Base-by-base conservation (phyloP, 345 rosid species). In the Populus deltoides region DNA sequence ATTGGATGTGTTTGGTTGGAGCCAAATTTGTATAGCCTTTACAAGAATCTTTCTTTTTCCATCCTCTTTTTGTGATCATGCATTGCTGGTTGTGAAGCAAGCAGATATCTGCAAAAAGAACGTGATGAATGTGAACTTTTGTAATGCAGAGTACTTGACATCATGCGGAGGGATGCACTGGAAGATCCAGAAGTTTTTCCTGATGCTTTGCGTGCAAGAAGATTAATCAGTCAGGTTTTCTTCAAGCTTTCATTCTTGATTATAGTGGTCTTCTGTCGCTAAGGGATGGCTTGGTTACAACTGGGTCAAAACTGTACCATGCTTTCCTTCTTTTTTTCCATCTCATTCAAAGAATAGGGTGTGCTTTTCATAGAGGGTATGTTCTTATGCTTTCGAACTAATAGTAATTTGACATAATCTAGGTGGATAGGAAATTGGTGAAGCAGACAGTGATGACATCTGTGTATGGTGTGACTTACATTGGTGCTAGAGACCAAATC, bases 371-470 rank as follows among this genome's bases (percentile, higher is more conserved):
- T 43, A 4, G 43, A 69, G 61, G 41, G 27, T 51, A 43, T 2
- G 55, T 66, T 39, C 66, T 59, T 71, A 20, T 47, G 36, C 69
- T 33, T 38, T 74, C 31, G 2, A 63, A 66, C 70, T 75, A 74
- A 63, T 70, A 51, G 38, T 82, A 83, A 75, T 68, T 74, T 77
- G 80, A 79, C 62, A 70, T 79, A 63, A 67, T 83, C 36, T 79
- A 96, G 99, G 99, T 96, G 79, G 98, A 96, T 82, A 88, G 99
- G 81, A 96, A 96, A 86, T 87, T 96, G 84, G 99, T 96, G 86
- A 96, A 96, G 88, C 99, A 96, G 90, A 96, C 99, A 72, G 99
- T 96, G 81, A 96, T 96, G 99, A 96, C 99, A 77, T 92, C 98
- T 71, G 99, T 96, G 22, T 96, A 96, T 83, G 99, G 99, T 81